Evolutionary conservation across 306 rosid species (phyloP).

Genomic region (Ammopiptanthus mongolicus): DNA sequence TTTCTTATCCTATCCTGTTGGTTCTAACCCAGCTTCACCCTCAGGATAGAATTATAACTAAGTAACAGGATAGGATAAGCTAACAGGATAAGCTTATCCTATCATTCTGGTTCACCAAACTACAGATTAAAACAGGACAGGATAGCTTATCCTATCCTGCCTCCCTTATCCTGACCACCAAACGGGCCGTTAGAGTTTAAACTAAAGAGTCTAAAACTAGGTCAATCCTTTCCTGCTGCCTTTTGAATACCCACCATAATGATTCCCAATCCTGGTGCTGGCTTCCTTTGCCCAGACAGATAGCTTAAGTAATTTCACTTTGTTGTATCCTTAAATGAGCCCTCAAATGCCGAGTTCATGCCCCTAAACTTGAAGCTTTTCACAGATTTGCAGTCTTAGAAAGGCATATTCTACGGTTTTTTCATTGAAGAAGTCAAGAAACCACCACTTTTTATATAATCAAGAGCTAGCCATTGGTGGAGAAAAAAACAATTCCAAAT

Average conservation of each 20-base stretch:
- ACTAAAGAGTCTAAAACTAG: background rate
- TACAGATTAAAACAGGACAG: no score
- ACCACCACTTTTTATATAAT: background rate
- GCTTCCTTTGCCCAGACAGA: constrained; percentile 8
- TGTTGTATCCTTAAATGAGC: constrained; percentile 1
- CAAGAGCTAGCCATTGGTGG: background rate
- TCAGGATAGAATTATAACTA: no score
- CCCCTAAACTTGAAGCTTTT: background rate
- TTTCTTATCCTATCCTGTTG: no score
- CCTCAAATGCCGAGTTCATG: background rate
- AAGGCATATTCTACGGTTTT: background rate
- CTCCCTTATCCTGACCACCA: no score
- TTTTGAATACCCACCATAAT: constrained; percentile 5
- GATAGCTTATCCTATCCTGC: no score
- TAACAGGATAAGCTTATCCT: no score
- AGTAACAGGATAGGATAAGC: no score
- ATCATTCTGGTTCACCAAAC: no score
- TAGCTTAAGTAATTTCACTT: background rate
- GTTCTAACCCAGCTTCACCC: no score
- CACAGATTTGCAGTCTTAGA: background rate
- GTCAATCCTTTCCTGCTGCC: background rate
- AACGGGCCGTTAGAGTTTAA: no score
- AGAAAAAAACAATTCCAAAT: background rate
- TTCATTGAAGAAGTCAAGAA: background rate
- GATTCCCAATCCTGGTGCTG: constrained; percentile 9